Percentiles rank a stretch among this genome's conserved stretches.
phyloP scores from a whole-genome alignment of 164 flowering plant genomes.

The Euptelea pleiosperma region DNA sequence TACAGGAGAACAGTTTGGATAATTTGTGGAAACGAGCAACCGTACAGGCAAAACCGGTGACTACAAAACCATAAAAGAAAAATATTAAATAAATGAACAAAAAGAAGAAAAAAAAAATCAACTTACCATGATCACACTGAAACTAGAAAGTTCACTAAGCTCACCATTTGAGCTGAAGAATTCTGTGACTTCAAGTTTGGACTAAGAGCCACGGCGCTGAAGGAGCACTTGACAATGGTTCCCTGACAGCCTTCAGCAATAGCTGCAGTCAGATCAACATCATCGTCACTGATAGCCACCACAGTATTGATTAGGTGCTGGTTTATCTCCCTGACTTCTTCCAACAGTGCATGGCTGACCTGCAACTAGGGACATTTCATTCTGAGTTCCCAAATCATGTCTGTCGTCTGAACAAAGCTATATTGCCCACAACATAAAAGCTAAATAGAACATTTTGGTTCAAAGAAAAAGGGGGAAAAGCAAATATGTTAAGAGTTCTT shows the following conservation, averaged over 20 bases:
- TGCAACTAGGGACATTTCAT: too few species aligned
- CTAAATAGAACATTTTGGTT: too few species aligned
- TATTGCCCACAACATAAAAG: too few species aligned
- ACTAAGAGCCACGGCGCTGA: conserved; percentile 65
- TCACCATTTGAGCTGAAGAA: conserved; percentile 60
- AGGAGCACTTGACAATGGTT: conserved; percentile 71
- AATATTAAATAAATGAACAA: not conserved
- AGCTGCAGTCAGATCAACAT: conserved; percentile 42
- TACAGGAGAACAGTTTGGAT: conserved; percentile 74
- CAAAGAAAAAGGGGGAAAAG: too few species aligned
- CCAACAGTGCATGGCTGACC: conserved; percentile 63
- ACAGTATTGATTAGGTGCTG: conserved; percentile 74
- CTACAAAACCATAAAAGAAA: conserved; percentile 37
- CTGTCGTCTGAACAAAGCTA: too few species aligned
- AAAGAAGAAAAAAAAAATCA: not conserved
- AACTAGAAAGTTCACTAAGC: conserved; percentile 7
- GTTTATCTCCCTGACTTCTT: conserved; percentile 71
- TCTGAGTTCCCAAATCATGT: too few species aligned
- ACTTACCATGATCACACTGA: not conserved
- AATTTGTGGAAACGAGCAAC: conserved; percentile 66
- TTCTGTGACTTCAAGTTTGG: conserved; percentile 62
- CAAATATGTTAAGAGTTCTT: too few species aligned
- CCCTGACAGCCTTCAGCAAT: conserved; percentile 60
- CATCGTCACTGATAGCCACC: conserved; percentile 64
- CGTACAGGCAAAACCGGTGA: conserved; percentile 71